Evolutionary conservation across 805 yeast species (phyloP).

Genomic region (Candida ascalaphidarum): DNA sequence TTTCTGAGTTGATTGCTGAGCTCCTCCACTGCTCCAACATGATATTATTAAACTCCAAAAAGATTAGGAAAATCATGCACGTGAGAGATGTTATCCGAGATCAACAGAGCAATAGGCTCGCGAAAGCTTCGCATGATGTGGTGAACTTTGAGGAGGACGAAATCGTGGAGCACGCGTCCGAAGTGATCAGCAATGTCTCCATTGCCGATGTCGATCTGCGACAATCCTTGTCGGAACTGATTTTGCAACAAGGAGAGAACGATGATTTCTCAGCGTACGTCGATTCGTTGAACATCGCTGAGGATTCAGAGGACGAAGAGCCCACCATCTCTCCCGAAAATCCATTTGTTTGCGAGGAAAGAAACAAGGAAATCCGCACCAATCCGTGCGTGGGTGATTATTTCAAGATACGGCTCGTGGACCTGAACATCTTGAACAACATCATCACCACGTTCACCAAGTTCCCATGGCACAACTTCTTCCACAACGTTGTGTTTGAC

Average conservation of each 20-base stretch:
- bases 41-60: constrained; percentile 76
- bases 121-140: constrained; percentile 25
- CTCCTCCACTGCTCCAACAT: constrained; percentile 68
- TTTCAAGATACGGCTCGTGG: constrained; percentile 74
- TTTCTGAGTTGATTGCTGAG: constrained; percentile 39
- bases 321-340: constrained; percentile 34
- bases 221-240: background rate
- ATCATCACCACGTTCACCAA: constrained; percentile 70
- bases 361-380: constrained; percentile 29
- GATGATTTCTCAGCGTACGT: constrained; percentile 9
- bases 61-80: constrained; percentile 57
- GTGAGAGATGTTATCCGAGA: constrained; percentile 62
- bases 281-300: constrained; percentile 19
- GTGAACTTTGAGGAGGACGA: background rate
- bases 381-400: constrained; percentile 80
- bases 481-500: constrained; percentile 96
- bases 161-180: constrained; percentile 9
- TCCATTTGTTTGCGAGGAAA: constrained; percentile 31
- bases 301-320: constrained; percentile 36
- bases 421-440: constrained; percentile 57
- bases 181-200: constrained; percentile 28
- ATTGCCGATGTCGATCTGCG: constrained; percentile 16
- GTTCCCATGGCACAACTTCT: constrained; percentile 94
- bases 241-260: constrained; percentile 10
- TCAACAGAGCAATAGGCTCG: constrained; percentile 33